Percentiles rank a stretch among this genome's conserved stretches.
phyloP scores from a whole-genome alignment of 345 rosid genomes.

The Populus tremula region DNA sequence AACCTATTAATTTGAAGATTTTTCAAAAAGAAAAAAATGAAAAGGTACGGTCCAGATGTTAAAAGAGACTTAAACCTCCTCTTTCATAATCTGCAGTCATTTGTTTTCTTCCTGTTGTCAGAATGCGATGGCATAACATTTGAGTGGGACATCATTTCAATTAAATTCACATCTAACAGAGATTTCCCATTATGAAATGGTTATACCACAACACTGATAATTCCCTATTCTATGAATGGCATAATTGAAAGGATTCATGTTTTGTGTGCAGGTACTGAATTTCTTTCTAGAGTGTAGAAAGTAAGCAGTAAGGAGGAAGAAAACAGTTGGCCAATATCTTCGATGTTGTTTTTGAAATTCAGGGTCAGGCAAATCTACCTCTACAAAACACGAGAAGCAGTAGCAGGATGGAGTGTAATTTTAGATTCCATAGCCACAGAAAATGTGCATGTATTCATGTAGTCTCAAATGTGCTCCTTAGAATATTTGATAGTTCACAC shows the following conservation, averaged over 20 bases:
- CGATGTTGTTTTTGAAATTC: constrained; percentile 6
- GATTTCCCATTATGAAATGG: background rate
- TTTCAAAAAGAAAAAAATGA: too few relatives aligned
- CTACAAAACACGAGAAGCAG: background rate
- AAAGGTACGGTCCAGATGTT: background rate
- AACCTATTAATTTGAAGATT: too few relatives aligned
- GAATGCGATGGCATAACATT: background rate
- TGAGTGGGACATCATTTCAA: background rate
- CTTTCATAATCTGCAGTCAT: background rate
- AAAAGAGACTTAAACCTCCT: background rate
- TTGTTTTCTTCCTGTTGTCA: background rate
- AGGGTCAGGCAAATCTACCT: constrained; percentile 1
- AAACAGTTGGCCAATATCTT: background rate
- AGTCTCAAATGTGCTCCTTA: background rate
- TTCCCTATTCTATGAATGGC: background rate
- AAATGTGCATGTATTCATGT: constrained; percentile 19
- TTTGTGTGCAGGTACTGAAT: constrained; percentile 21
- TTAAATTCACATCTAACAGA: background rate
- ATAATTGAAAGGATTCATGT: background rate
- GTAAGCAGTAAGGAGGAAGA: constrained; percentile 1
- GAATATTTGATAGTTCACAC: constrained; percentile 3
- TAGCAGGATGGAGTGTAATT: constrained; percentile 5
- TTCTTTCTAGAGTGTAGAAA: constrained; percentile 1
- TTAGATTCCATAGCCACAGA: background rate
- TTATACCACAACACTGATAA: background rate